phyloP scores from a whole-genome alignment of 805 yeast species.

The Tanozyma kutaoensis region DNA sequence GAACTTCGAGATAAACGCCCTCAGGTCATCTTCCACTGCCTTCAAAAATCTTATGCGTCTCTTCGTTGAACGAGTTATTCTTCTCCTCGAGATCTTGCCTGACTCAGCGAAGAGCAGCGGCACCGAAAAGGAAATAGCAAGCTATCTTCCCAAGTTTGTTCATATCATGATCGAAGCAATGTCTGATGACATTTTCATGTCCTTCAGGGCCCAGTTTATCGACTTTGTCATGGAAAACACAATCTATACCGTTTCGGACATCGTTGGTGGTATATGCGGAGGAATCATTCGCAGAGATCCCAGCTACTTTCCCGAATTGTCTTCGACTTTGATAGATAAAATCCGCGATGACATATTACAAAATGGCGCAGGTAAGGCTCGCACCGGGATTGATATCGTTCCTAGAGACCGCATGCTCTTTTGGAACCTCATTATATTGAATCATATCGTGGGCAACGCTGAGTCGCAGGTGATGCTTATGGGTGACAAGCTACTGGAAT shows the following conservation, averaged over 20 bases:
- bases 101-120: constrained; percentile 39
- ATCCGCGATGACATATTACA: constrained; percentile 57
- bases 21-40: constrained; percentile 59
- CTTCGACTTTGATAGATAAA: constrained; percentile 31
- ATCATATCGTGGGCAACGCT: constrained; percentile 60
- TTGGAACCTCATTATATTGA: constrained; percentile 57
- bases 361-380: constrained; percentile 68
- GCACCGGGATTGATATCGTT: constrained; percentile 52
- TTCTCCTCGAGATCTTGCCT: constrained; percentile 56
- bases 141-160: constrained; percentile 21
- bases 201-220: constrained; percentile 33
- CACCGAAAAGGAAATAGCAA: constrained; percentile 34
- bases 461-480: constrained; percentile 33
- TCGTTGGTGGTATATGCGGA: constrained; percentile 62
- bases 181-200: constrained; percentile 39
- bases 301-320: constrained; percentile 25
- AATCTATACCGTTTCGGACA: constrained; percentile 46
- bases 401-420: constrained; percentile 70
- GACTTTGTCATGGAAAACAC: constrained; percentile 50
- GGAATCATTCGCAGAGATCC: constrained; percentile 58
- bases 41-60: constrained; percentile 47
- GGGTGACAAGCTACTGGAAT: constrained; percentile 29
- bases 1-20: constrained; percentile 38
- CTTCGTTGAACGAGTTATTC: constrained; percentile 46
- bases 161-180: constrained; percentile 36